These are phyloP conservation scores for Sugiyamaella mastotermitis DNA, from an alignment of 805 yeast genomes.

Conservation along the genomic window DNA sequence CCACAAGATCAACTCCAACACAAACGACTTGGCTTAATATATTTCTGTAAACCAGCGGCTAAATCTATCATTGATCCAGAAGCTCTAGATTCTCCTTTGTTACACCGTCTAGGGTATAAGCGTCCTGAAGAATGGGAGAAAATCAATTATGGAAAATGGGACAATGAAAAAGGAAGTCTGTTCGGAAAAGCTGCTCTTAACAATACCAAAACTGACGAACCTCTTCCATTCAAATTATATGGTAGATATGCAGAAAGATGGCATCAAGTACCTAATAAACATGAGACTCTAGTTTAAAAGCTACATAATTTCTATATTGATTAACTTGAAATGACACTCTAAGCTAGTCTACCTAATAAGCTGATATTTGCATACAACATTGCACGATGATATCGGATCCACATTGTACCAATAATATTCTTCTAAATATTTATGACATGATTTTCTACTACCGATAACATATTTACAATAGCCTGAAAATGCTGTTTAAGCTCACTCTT, in stretches of 20 bases:
- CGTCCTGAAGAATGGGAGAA: conserved; percentile 33
- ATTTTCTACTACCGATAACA: too few relatives aligned
- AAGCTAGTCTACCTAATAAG: too few relatives aligned
- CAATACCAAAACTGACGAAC: conserved; percentile 33
- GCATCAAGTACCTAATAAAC: conserved; percentile 28
- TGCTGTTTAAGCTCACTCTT: too few relatives aligned
- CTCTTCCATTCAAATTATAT: conserved; percentile 33
- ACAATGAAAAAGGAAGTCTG: conserved; percentile 40
- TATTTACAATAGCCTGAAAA: too few relatives aligned
- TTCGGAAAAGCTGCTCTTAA: conserved; percentile 39
- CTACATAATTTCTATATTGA: background rate
- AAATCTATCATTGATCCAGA: conserved; percentile 39
- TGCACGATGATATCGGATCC: too few relatives aligned
- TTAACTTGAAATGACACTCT: too few relatives aligned
- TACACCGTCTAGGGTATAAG: conserved; percentile 30
- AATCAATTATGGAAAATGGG: conserved; percentile 39
- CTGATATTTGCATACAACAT: too few relatives aligned
- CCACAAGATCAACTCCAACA: conserved; percentile 36
- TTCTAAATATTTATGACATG: too few relatives aligned
- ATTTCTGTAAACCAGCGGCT: conserved; percentile 37
- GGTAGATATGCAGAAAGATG: conserved; percentile 41
- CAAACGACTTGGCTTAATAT: conserved; percentile 37
- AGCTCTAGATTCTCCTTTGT: conserved; percentile 34
- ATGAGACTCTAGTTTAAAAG: background rate
- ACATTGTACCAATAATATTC: too few relatives aligned